Evolutionary conservation across 169 alveolate genomes (phyloP), one percentile per base, ranked within the genome.

Genomic region (Plasmodium reichenowi): DNA sequence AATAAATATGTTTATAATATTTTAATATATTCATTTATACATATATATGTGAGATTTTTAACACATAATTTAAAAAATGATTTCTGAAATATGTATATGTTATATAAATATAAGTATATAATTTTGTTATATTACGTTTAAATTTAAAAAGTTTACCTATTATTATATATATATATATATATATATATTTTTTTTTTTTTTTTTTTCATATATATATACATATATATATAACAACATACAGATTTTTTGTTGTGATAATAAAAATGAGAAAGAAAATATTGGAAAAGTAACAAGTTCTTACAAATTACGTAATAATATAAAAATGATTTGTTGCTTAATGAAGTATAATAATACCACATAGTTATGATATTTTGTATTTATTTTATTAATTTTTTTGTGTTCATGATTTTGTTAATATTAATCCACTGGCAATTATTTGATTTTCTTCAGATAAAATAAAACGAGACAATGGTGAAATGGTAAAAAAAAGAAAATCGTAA

Each of bases 381-480:
- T 32, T 32, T 32, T 32, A 32, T 32, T 32, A 32, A 32, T 20
- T 32, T 32, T 32, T 32, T 32, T 32, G 45, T 15, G 43, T 29
- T 80, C 63, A 68, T 20, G 43, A 47, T 29, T 29, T 29, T 26
- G 52, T 47, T 58, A 80, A 54, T 26, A 80, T 63, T 62, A 80
- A 80, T 32, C 90, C 90, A 58, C 90, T 80, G 52, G 90, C 90
- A 66, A 80, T 80, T 52, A 80, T 68, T 80, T 68, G 24, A 62
- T 80, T 80, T 80, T 67, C 80, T 72, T 80, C 90, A 80, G 90
- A 67, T 32, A 80, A 72, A 67, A 80, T 80, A 68, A 80, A 63
- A 62, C 90, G 90, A n/a, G 90, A 80, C 22, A 80, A 72, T 48
- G 90, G 90, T 58, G 90, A 80, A 60, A 80, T 58, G 60, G 66